Evolutionary conservation across 2,329 filamentous ascomycete species (phyloP).

Genomic region (Tolypocladium ophioglossoides): DNA sequence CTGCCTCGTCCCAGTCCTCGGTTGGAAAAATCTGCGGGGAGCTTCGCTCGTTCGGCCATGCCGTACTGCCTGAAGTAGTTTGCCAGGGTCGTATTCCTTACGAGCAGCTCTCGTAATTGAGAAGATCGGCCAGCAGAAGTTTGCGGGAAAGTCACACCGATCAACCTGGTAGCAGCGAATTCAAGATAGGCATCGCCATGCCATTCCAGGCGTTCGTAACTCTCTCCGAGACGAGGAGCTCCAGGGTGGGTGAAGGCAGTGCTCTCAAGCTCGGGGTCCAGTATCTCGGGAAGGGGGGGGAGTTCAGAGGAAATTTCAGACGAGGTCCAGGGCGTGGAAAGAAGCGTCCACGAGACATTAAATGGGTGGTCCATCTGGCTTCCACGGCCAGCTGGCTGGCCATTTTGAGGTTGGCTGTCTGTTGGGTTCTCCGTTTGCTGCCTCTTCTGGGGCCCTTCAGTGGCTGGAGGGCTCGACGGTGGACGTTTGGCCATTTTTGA

Average conservation of each 20-base stretch:
- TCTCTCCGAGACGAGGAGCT: constrained; percentile 15
- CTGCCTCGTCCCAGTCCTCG: constrained; percentile 12
- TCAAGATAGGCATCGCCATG: constrained; percentile 82
- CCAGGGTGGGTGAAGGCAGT: constrained; percentile 60
- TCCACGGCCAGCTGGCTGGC: not conserved
- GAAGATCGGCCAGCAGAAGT: constrained; percentile 59
- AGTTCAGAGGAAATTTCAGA: constrained; percentile 35
- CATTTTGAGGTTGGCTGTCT: not conserved
- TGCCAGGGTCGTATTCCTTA: constrained; percentile 71
- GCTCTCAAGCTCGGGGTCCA: constrained; percentile 46
- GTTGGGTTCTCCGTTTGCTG: not conserved
- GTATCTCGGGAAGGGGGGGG: constrained; percentile 51
- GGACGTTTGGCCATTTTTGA: constrained; percentile 27
- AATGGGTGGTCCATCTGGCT: not conserved
- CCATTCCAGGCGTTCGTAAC: constrained; percentile 80
- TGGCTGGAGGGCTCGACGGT: not conserved
- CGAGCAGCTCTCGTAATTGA: constrained; percentile 65
- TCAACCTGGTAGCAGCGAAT: constrained; percentile 61
- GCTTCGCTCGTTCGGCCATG: constrained; percentile 52
- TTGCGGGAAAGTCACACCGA: constrained; percentile 60
- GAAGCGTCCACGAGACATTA: not conserved
- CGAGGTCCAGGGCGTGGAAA: constrained; percentile 36
- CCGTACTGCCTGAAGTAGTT: constrained; percentile 60
- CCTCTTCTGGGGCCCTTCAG: constrained; percentile 4
- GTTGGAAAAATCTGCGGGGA: constrained; percentile 36